Base-by-base conservation (phyloP, 2,329 filamentous ascomycete species). In the Bertia moriformis region DNA sequence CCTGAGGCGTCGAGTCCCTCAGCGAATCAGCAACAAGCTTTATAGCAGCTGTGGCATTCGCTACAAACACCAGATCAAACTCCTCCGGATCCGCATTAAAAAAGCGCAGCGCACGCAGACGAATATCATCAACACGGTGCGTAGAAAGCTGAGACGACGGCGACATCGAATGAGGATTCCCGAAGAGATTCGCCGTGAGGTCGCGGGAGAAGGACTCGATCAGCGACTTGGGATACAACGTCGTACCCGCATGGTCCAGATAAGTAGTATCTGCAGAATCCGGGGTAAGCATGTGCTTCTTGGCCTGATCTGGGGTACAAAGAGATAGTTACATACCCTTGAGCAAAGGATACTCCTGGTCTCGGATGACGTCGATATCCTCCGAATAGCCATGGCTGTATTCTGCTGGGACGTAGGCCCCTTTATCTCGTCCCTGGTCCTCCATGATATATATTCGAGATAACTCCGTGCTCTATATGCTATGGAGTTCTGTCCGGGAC, bases 151-250 rank as follows among this genome's bases (percentile, higher is more conserved):
- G 68, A 13, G 73, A 75, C 0, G 74, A 73, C 14, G 65, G 60
- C 27, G 73, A 76, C 45, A 71, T 65, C 1, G 78, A 82, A 51
- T 83, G 78, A 2, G 78, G 78, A 46, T 83, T 83, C 10, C 76
- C 76, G 47, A 78, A 77, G n/a, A 82, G 60, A 43, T 66, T 69
- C 22, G 58, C 50, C 30, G 66, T 58, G 54, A 81, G 65, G 46
- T 73, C 67, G 2, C 57, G 51, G 4, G 69, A 64, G 52, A 79
- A 78, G 18, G 60, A 58, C 36, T 67, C 61, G 30, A 79, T 59
- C 24, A 75, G 61, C 18, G 73, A 73, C 44, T 62, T 68, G 35
- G 74, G 67, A 47, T 74, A 75, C 30, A 76, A 64, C 22, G 69
- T 73, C 24, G 67, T 59, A 19, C 68, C 69, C 33, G 67, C 68